These are phyloP conservation scores for Candida boleticola DNA, from an alignment of 805 yeast genomes.

Conservation along the genomic window DNA sequence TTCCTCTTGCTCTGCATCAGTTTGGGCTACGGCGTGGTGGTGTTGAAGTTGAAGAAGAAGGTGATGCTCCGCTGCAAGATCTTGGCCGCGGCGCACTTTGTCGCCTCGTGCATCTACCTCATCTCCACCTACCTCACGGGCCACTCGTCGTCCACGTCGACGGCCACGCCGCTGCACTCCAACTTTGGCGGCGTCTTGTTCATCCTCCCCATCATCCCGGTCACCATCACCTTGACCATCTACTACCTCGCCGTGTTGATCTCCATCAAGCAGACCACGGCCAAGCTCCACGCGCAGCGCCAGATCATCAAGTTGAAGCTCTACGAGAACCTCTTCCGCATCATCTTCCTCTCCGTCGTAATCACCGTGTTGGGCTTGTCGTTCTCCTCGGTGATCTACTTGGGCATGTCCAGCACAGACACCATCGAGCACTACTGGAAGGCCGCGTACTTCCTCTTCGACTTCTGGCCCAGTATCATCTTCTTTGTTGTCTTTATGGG, in stretches of 20 bases:
- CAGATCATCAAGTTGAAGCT: conserved; percentile 87
- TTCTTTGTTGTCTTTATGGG: conserved; percentile 82
- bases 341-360: conserved; percentile 70
- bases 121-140: conserved; percentile 31
- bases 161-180: conserved; percentile 52
- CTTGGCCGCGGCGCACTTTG: conserved; percentile 39
- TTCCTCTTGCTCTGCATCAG: conserved; percentile 82
- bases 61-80: conserved; percentile 60
- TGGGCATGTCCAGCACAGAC: conserved; percentile 73
- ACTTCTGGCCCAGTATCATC: conserved; percentile 93
- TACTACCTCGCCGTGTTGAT: conserved; percentile 76
- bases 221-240: conserved; percentile 62
- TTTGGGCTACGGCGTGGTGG: conserved; percentile 92
- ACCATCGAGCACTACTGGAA: conserved; percentile 90
- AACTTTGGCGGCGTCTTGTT: conserved; percentile 45
- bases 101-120: conserved; percentile 33
- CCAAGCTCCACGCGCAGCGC: conserved; percentile 73
- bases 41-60: conserved; percentile 74
- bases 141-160: conserved; percentile 20
- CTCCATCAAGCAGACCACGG: conserved; percentile 72
- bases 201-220: conserved; percentile 66
- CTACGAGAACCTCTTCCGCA: conserved; percentile 75
- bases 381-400: conserved; percentile 63
- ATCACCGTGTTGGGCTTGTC: conserved; percentile 69
- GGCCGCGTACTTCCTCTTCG: conserved; percentile 79